Evolutionary conservation across 2,329 filamentous ascomycete genomes (phyloP), one percentile per base, ranked within the genome.

Genomic region (Aspergillus floridensis): DNA sequence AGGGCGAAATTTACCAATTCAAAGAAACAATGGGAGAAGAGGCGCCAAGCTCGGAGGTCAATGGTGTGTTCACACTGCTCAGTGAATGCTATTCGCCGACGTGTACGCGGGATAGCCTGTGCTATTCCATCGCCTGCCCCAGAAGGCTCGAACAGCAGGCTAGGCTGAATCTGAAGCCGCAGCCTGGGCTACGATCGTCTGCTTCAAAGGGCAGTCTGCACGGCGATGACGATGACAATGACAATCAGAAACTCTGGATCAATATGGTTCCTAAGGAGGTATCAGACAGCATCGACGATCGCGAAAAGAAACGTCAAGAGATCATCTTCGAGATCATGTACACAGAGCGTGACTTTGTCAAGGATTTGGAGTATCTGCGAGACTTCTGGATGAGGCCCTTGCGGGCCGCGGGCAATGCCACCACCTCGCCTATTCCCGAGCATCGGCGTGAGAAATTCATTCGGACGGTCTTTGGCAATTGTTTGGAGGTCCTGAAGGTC

Each of bases 301-400:
- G 86, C 66, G 95, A 99, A 76, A 96, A 96, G 86, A 98, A 98
- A 80, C 87, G 95, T 49, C 95, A 99, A 74, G 95, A 99, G 73
- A 91, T 99, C 67, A 97, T 99, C 61, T 97, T 93, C 5, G 95
- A 99, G 75, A 88, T 98, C 63, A 97, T 96, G 87, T 99, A 99
- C 78, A 99, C 95, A 0, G 95, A 99, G 75, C 87, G 95, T 67
- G 95, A 99, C 78, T 99, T 99, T 70, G 95, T 99, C 73, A 99
- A 99, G 80, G 95, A 99, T 76, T 81, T 99, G 69, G 95, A 99
- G 76, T 99, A 99, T 72, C 82, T 99, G 31, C 87, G 95, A 62
- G 95, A 99, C 79, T 99, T 98, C 81, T 99, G 95, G 95, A 96
- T 99, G 79, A 85, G 95, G 66, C 95, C 95, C 10, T 79, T 99